A percentile compares a stretch with the other conserved stretches of the same genome.
These are phyloP conservation scores for Warburgia ugandensis DNA, from an alignment of 164 flowering plant species.

Conservation along the genomic window DNA sequence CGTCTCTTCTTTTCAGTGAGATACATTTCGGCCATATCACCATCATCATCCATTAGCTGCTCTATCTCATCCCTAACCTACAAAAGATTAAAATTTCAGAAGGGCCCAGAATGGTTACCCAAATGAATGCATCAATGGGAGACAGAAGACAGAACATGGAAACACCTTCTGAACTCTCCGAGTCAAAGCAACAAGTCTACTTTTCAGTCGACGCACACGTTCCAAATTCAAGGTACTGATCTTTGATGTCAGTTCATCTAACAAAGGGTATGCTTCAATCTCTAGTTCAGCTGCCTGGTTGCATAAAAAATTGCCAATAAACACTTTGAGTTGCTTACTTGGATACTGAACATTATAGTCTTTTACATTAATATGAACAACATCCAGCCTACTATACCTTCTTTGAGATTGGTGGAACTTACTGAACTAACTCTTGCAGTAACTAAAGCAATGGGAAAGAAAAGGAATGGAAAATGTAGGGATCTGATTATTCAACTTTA, in stretches of 20 bases:
- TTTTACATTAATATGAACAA: too few species aligned
- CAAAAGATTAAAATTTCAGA: constrained; percentile 10
- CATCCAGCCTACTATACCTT: too few species aligned
- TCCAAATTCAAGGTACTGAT: constrained; percentile 36
- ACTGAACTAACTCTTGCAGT: too few species aligned
- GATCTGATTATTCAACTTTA: too few species aligned
- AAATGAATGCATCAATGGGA: background rate
- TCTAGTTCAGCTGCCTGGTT: constrained; percentile 33
- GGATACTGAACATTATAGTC: too few species aligned
- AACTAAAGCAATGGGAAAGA: too few species aligned
- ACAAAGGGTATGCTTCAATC: constrained; percentile 34
- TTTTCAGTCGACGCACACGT: constrained; percentile 43
- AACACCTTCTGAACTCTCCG: constrained; percentile 47
- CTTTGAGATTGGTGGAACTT: too few species aligned
- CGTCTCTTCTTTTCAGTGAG: constrained; percentile 40
- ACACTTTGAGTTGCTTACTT: background rate
- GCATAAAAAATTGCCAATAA: background rate
- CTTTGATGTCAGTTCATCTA: constrained; percentile 43
- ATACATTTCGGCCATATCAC: constrained; percentile 61
- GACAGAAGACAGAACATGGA: background rate
- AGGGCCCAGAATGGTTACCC: background rate
- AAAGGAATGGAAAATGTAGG: too few species aligned
- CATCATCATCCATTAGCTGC: constrained; percentile 60
- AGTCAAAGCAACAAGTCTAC: constrained; percentile 44
- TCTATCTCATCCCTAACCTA: constrained; percentile 60